These are phyloP conservation scores for Phytophthora quininea DNA, from an alignment of 352 stramenopile genomes.

Conservation along the genomic window DNA sequence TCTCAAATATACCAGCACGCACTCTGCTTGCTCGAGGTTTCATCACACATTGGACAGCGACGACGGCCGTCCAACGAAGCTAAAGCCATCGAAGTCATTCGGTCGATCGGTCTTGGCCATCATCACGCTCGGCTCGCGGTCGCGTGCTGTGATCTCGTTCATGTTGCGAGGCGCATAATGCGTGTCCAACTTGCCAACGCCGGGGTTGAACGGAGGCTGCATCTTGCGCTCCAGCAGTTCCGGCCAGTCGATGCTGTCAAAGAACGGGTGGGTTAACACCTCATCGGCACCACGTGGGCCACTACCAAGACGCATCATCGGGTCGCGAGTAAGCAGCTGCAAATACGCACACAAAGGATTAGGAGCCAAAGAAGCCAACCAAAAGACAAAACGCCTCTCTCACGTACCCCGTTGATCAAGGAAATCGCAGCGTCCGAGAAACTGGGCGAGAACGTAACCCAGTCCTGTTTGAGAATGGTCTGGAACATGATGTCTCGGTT, in stretches of 20 bases:
- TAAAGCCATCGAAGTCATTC: constrained; percentile 92
- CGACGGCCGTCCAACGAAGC: constrained; percentile 88
- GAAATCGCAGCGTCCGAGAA: constrained; percentile 90
- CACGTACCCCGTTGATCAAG: constrained; percentile 92
- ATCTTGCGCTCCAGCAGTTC: constrained; percentile 86
- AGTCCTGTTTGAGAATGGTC: constrained; percentile 92
- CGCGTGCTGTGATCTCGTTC: constrained; percentile 89
- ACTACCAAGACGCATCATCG: constrained; percentile 94
- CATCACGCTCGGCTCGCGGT: constrained; percentile 80
- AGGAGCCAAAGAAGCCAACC: constrained; percentile 14
- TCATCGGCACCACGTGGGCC: constrained; percentile 89
- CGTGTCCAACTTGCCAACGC: constrained; percentile 87
- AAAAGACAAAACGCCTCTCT: not conserved
- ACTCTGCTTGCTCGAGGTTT: constrained; percentile 16
- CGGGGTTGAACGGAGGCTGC: constrained; percentile 87
- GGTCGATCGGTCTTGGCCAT: constrained; percentile 57
- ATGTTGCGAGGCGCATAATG: constrained; percentile 86
- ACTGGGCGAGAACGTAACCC: constrained; percentile 95
- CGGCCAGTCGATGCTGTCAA: constrained; percentile 91
- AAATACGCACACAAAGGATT: constrained; percentile 28
- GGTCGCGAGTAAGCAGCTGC: constrained; percentile 96
- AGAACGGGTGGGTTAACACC: constrained; percentile 93
- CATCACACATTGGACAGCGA: constrained; percentile 62
- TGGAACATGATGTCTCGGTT: constrained; percentile 94
- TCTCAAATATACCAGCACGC: constrained; percentile 23